Conservation (phyloP, 2,329 filamentous ascomycete genomes). For the Fusarium musae region DNA sequence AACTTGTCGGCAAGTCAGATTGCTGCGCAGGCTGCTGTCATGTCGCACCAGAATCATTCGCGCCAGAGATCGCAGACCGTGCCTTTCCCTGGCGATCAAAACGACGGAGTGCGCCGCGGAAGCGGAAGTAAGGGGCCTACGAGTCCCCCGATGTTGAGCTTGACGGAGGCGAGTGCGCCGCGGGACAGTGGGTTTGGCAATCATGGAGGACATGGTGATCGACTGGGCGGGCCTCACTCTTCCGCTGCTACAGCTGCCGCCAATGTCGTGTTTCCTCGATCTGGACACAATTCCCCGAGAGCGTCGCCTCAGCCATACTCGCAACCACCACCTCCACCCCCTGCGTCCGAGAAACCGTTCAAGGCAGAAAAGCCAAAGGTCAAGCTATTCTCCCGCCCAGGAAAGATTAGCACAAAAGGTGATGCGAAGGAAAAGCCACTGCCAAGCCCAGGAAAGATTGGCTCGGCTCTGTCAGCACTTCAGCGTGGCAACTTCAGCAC, state of each 20-base stretch:
- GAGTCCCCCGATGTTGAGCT: constrained; percentile 70
- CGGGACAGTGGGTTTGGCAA: constrained; percentile 65
- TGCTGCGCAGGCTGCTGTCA: constrained; percentile 80
- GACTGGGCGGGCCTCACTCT: constrained; percentile 66
- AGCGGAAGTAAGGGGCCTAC: constrained; percentile 62
- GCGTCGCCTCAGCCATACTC: constrained; percentile 51
- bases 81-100: constrained; percentile 63
- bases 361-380: constrained; percentile 79
- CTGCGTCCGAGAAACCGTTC: constrained; percentile 65
- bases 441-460: constrained; percentile 78
- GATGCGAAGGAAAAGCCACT: constrained; percentile 74
- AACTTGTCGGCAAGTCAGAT: constrained; percentile 77
- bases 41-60: constrained; percentile 66
- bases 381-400: constrained; percentile 82
- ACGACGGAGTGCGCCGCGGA: constrained; percentile 57
- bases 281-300: constrained; percentile 63
- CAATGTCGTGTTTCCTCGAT: constrained; percentile 78
- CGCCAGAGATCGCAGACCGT: constrained; percentile 81
- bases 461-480: constrained; percentile 72
- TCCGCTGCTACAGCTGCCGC: constrained; percentile 76
- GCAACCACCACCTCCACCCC: constrained; percentile 52
- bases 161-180: constrained; percentile 73
- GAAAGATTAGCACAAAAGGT: constrained; percentile 77
- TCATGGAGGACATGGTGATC: constrained; percentile 61
- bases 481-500: constrained; percentile 77